These are phyloP conservation scores for Heliocybe sulcata DNA, from an alignment of 1,284 basidiomycete genomes.

Conservation along the genomic window DNA sequence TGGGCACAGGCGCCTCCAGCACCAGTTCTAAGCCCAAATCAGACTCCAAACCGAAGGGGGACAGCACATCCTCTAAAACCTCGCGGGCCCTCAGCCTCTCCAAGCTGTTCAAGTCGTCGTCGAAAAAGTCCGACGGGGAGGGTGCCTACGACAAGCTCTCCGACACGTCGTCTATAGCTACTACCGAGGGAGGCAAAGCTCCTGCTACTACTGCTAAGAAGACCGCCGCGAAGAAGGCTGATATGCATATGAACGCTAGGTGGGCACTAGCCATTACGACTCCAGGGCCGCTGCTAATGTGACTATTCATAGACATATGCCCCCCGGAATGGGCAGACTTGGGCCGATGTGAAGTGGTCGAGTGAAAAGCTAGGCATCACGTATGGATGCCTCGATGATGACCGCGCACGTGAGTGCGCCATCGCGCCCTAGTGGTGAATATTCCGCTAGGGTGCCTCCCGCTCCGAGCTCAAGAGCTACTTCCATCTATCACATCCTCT, in stretches of 20 bases:
- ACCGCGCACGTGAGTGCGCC: no score
- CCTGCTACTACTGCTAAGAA: neutral
- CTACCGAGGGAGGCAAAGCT: neutral
- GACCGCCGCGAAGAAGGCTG: neutral
- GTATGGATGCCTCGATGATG: no score
- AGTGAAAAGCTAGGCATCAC: no score
- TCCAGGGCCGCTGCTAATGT: neutral
- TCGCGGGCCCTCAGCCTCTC: neutral
- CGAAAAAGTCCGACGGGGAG: neutral
- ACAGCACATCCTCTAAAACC: neutral
- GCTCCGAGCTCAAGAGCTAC: no score
- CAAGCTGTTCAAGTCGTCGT: neutral
- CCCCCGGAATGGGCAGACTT: neutral
- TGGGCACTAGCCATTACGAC: neutral
- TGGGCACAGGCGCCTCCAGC: neutral
- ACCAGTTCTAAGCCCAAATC: neutral
- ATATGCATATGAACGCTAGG: neutral
- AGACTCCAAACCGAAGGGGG: neutral
- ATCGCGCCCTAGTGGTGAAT: no score
- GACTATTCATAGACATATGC: neutral
- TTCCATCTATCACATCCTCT: no score
- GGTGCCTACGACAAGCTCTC: neutral
- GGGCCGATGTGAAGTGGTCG: neutral
- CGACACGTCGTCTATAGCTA: neutral
- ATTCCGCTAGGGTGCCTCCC: no score